phyloP scores from a whole-genome alignment of 306 rosid species.

The cucumber (Cucumis sativus) region Cucumber_9930_V3 NC_026659.2:27928001-27928500 shows the following conservation, averaged over 20 bases:
- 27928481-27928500: slow-evolving; percentile 70
- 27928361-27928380: background rate
- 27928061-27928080: too few relatives aligned
- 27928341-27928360: background rate
- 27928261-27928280: too few relatives aligned
- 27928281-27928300: too few relatives aligned
- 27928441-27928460: slow-evolving; percentile 27
- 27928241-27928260: too few relatives aligned
- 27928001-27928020: too few relatives aligned
- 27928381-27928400: background rate
- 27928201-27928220: background rate
- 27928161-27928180: background rate
- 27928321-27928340: too few relatives aligned
- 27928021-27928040: too few relatives aligned
- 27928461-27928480: slow-evolving; percentile 58
- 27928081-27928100: too few relatives aligned
- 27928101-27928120: too few relatives aligned
- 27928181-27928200: background rate
- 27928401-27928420: slow-evolving; percentile 29
- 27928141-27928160: background rate
- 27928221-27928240: background rate
- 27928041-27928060: too few relatives aligned
- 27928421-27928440: slow-evolving; percentile 19
- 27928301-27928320: background rate
- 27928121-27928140: too few relatives aligned